Evolutionary conservation across 169 alveolate species (phyloP).

Genomic region (Theileria orientalis): DNA sequence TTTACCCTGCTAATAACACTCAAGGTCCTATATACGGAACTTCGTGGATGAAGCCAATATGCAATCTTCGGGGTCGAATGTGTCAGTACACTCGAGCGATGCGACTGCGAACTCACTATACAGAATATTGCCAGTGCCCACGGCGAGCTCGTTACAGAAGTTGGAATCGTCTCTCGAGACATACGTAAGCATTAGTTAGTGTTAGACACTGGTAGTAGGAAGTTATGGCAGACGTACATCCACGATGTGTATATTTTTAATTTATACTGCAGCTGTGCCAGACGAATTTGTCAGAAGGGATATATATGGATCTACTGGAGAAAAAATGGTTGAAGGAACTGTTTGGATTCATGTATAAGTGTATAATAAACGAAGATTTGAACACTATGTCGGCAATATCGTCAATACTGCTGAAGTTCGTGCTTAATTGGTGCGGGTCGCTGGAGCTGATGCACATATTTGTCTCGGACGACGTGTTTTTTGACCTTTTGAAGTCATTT

Average conservation of each 20-base stretch:
- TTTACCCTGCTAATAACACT: not conserved
- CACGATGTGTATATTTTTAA: no score
- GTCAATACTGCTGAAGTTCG: constrained; percentile 36
- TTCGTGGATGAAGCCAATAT: constrained; percentile 35
- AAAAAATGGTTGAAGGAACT: constrained; percentile 51
- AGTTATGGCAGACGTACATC: no score
- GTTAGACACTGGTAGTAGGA: not conserved
- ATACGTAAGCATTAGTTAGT: not conserved
- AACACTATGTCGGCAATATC: constrained; percentile 42
- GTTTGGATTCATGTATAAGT: constrained; percentile 38
- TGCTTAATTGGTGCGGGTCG: constrained; percentile 67
- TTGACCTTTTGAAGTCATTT: constrained; percentile 59
- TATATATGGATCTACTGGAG: constrained; percentile 58
- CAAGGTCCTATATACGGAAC: constrained; percentile 45
- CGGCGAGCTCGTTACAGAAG: constrained; percentile 32
- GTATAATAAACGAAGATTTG: constrained; percentile 40
- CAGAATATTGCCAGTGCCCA: constrained; percentile 49
- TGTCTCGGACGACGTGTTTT: constrained; percentile 62
- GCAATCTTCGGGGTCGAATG: constrained; percentile 7
- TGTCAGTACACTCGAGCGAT: not conserved
- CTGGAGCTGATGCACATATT: constrained; percentile 63
- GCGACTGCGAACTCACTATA: constrained; percentile 3
- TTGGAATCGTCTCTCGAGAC: constrained; percentile 49
- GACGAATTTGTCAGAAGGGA: constrained; percentile 27
- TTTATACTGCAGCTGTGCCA: constrained; percentile 14